phyloP scores from a whole-genome alignment of 2,329 filamentous ascomycete genomes.

The Blastomyces parvus region DNA sequence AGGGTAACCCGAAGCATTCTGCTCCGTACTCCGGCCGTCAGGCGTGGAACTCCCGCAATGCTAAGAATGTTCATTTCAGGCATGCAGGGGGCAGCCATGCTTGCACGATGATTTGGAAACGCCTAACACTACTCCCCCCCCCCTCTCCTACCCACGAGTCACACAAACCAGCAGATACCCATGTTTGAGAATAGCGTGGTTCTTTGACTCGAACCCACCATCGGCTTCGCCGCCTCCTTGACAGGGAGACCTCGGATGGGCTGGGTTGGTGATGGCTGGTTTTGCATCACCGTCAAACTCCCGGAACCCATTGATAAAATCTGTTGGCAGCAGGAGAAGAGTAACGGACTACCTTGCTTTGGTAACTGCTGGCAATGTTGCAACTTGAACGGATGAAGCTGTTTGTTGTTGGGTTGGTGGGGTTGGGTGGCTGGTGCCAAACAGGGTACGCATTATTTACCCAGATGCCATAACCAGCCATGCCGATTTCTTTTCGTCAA shows the following conservation, averaged over 20 bases:
- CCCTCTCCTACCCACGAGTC: background rate
- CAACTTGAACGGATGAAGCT: background rate
- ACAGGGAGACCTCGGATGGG: background rate
- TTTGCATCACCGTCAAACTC: constrained; percentile 4
- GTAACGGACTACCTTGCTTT: background rate
- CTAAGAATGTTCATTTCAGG: background rate
- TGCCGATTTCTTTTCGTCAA: background rate
- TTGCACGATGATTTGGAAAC: background rate
- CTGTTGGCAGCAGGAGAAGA: background rate
- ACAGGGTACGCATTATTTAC: background rate
- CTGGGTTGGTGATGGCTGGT: background rate
- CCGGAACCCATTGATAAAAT: background rate
- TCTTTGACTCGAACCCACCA: background rate
- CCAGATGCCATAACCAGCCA: background rate
- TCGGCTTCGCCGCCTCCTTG: background rate
- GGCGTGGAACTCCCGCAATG: background rate
- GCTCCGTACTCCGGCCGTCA: background rate
- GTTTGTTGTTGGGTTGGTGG: constrained; percentile 3
- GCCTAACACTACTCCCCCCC: background rate
- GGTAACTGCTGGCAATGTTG: background rate
- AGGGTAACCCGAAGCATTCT: background rate
- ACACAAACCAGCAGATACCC: background rate
- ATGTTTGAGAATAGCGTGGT: constrained; percentile 5
- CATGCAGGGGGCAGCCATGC: background rate
- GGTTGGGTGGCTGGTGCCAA: background rate